These are phyloP conservation scores for Catenaria anguillulae DNA, from an alignment of 371 early-diverging fungal genomes.

Conservation along the genomic window DNA sequence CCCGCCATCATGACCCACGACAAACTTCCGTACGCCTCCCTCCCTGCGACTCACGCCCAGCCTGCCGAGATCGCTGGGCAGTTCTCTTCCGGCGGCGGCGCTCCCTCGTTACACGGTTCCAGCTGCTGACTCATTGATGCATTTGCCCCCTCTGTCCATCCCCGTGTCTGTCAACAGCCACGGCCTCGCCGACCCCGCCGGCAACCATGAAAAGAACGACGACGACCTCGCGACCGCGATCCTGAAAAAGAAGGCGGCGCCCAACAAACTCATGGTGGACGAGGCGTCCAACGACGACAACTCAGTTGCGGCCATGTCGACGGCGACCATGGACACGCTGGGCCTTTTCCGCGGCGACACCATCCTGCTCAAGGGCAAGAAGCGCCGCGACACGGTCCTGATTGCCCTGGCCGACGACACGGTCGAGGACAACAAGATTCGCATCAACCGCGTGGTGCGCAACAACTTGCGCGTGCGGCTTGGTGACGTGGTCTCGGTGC, in stretches of 20 bases:
- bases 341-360: constrained; percentile 78
- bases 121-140: no score
- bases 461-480: constrained; percentile 93
- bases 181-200: constrained; percentile 6
- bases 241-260: constrained; percentile 82
- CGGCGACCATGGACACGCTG: constrained; percentile 83
- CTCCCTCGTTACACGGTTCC: no score
- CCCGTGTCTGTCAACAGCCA: no score
- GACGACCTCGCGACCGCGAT: constrained; percentile 84
- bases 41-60: no score
- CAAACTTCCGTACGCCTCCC: no score
- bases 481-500: constrained; percentile 95
- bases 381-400: constrained; percentile 92
- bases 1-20: no score
- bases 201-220: constrained; percentile 29
- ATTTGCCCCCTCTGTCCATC: no score
- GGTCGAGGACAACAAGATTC: constrained; percentile 81
- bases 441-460: constrained; percentile 90
- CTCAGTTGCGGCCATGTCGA: constrained; percentile 78
- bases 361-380: constrained; percentile 95
- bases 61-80: no score
- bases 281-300: constrained; percentile 94
- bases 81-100: no score
- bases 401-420: constrained; percentile 84
- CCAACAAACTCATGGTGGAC: constrained; percentile 94